Evolutionary conservation across 164 flowering plant genomes (phyloP).

Genomic region (Vitis rupestris): DNA sequence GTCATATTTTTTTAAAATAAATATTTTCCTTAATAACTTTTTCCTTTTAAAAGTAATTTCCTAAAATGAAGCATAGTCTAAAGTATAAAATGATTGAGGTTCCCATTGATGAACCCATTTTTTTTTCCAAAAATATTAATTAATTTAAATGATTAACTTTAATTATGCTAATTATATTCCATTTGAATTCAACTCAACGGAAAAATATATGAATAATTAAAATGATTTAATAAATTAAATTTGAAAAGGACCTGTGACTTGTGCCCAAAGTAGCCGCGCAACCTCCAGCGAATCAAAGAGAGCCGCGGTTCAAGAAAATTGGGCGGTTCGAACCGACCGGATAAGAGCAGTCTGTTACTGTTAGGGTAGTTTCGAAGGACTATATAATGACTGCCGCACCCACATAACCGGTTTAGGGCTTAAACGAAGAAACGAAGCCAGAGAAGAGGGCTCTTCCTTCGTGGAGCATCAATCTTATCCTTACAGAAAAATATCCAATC

Average conservation of each 20-base stretch:
- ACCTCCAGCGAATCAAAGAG: no score
- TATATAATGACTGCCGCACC: conserved; percentile 1
- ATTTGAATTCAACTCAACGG: background rate
- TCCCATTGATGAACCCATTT: no score
- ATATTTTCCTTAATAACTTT: no score
- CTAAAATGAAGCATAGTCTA: no score
- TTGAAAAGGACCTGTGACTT: background rate
- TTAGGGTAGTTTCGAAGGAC: conserved; percentile 30
- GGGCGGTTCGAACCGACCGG: conserved; percentile 6
- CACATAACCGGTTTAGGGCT: conserved; percentile 36
- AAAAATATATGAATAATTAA: background rate
- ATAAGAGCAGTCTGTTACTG: background rate
- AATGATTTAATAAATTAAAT: background rate
- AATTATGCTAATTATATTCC: no score
- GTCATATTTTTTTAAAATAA: no score
- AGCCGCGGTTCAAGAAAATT: no score
- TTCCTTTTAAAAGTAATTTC: no score
- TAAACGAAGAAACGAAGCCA: conserved; percentile 52
- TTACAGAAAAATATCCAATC: background rate
- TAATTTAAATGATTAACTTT: no score
- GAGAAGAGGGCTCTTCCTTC: conserved; percentile 47
- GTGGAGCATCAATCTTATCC: conserved; percentile 10
- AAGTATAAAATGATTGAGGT: no score
- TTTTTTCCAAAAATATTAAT: no score
- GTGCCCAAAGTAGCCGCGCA: no score